A percentile compares a stretch with the other conserved stretches of the same genome.
These are phyloP conservation scores for Lachnellula subtilissima DNA, from an alignment of 2,329 filamentous ascomycete genomes.

Conservation along the genomic window DNA sequence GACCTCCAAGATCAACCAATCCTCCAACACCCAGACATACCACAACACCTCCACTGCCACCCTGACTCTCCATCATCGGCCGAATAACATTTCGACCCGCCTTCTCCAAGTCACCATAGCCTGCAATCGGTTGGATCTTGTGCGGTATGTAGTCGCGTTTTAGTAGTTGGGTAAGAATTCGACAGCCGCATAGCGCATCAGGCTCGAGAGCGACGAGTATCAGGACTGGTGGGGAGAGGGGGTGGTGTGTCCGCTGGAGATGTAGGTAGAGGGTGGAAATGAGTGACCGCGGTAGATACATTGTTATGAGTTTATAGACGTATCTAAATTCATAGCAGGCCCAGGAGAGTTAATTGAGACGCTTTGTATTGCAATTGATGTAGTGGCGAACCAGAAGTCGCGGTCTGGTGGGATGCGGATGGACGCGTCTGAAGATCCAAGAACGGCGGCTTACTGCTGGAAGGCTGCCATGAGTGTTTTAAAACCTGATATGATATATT, in stretches of 20 bases:
- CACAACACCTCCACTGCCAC: slow-evolving; percentile 82
- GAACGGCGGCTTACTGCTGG: background rate
- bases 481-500: background rate
- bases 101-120: slow-evolving; percentile 82
- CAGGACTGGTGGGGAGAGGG: slow-evolving; percentile 85
- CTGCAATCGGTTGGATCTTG: slow-evolving; percentile 92
- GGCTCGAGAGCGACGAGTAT: slow-evolving; percentile 91
- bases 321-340: slow-evolving; percentile 11
- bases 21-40: slow-evolving; percentile 91
- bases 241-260: slow-evolving; percentile 79
- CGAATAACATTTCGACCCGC: slow-evolving; percentile 73
- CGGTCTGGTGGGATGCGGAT: background rate
- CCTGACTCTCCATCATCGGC: slow-evolving; percentile 80
- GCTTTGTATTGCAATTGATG: background rate
- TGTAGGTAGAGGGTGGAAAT: slow-evolving; percentile 89
- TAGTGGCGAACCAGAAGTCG: background rate
- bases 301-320: slow-evolving; percentile 36
- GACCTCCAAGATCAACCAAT: slow-evolving; percentile 77
- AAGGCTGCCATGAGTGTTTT: background rate
- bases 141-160: slow-evolving; percentile 97
- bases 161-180: slow-evolving; percentile 86
- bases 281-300: slow-evolving; percentile 91
- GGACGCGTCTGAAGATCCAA: background rate
- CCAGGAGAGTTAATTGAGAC: background rate
- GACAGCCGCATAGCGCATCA: slow-evolving; percentile 90